Evolutionary conservation across 345 rosid species (phyloP).

Genomic region (Adansonia digitata): DNA sequence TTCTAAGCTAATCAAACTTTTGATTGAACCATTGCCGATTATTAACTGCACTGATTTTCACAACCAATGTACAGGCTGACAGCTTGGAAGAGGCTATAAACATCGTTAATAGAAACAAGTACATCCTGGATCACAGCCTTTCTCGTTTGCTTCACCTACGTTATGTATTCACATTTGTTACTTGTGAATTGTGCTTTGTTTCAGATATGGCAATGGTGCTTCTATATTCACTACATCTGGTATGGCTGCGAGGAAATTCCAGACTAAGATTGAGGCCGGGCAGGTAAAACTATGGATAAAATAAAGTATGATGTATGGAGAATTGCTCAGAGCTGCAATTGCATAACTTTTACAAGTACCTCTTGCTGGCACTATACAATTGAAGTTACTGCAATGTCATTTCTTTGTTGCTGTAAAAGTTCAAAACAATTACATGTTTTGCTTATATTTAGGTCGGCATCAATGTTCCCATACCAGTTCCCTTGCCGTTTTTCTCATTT

Average conservation of each 20-base stretch:
- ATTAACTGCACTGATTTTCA: slow-evolving; percentile 11
- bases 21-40: neutral
- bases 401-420: neutral
- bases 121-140: slow-evolving; percentile 10
- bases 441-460: slow-evolving; percentile 65
- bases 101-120: slow-evolving; percentile 77
- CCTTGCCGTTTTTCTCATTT: slow-evolving; percentile 92
- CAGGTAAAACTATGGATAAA: slow-evolving; percentile 45
- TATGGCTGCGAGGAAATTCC: slow-evolving; percentile 86
- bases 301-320: neutral
- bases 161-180: slow-evolving; percentile 16
- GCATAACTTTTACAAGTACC: neutral
- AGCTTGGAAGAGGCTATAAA: slow-evolving; percentile 84
- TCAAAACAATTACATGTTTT: neutral
- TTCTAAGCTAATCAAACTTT: slow-evolving; percentile 8
- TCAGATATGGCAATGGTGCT: slow-evolving; percentile 94
- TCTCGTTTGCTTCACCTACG: neutral
- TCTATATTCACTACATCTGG: slow-evolving; percentile 83
- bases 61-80: slow-evolving; percentile 49
- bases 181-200: neutral
- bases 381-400: neutral
- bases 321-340: neutral
- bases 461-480: slow-evolving; percentile 96
- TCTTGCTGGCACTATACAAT: neutral
- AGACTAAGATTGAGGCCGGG: slow-evolving; percentile 78